A percentile compares a stretch with the other conserved stretches of the same genome.
Conservation (phyloP, 23 red algal species). For the Gracilaria domingensis region DNA sequence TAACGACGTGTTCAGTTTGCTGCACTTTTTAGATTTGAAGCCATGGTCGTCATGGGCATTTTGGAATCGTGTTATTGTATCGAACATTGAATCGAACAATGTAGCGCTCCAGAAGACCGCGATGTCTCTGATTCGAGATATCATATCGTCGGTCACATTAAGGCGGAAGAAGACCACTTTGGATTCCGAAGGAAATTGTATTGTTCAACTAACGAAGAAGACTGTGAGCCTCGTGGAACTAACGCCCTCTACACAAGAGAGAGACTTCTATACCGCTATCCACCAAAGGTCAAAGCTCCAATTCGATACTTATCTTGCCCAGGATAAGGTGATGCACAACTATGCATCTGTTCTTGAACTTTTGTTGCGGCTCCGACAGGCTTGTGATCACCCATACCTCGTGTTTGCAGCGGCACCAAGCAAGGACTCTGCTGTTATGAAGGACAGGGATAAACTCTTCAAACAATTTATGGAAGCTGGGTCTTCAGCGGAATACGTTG, state of each 20-base stretch:
- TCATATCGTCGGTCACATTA: constrained; percentile 71
- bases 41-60: constrained; percentile 76
- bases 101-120: background rate
- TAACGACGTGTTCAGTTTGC: constrained; percentile 79
- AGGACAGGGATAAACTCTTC: constrained; percentile 72
- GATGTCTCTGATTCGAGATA: constrained; percentile 55
- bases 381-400: constrained; percentile 75
- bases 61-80: constrained; percentile 65
- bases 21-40: constrained; percentile 75
- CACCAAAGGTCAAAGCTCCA: constrained; percentile 50
- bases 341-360: constrained; percentile 77
- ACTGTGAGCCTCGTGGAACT: constrained; percentile 39
- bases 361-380: constrained; percentile 74
- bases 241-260: constrained; percentile 56
- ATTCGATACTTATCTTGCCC: constrained; percentile 65
- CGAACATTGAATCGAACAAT: constrained; percentile 45
- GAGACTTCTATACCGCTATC: constrained; percentile 69
- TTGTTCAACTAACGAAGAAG: constrained; percentile 65
- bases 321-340: constrained; percentile 71
- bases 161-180: constrained; percentile 65
- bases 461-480: constrained; percentile 59
- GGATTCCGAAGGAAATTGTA: constrained; percentile 33
- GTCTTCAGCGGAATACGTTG: constrained; percentile 59
- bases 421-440: constrained; percentile 58
- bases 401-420: constrained; percentile 68